Evolutionary conservation across 108 stramenopile genomes (phyloP).

Genomic region (Cyclotella distinguenda): DNA sequence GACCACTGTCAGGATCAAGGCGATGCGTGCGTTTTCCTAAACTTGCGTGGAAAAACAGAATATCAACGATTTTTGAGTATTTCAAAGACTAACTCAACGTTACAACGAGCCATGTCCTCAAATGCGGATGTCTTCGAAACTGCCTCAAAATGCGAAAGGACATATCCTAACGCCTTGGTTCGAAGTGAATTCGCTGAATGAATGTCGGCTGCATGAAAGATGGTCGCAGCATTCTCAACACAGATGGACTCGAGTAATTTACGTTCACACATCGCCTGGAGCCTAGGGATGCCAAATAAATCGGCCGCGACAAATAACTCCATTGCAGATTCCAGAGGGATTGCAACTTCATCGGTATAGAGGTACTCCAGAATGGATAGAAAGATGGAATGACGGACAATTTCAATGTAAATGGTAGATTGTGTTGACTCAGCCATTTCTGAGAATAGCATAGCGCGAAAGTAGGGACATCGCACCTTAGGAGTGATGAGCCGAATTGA

Average conservation of each 20-base stretch:
- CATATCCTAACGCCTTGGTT: slow-evolving; percentile 88
- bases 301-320: slow-evolving; percentile 97
- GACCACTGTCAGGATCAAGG: no score
- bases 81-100: slow-evolving; percentile 97
- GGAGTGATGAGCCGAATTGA: no score
- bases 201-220: slow-evolving; percentile 94
- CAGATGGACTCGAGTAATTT: slow-evolving; percentile 88
- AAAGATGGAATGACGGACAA: slow-evolving; percentile 78
- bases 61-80: slow-evolving; percentile 80
- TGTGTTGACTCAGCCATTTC: slow-evolving; percentile 88
- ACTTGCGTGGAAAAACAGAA: no score
- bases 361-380: slow-evolving; percentile 89
- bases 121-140: slow-evolving; percentile 88
- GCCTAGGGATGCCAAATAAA: slow-evolving; percentile 92
- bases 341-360: slow-evolving; percentile 90
- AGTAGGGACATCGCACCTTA: no score
- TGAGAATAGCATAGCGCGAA: slow-evolving; percentile 86
- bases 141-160: slow-evolving; percentile 92
- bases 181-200: slow-evolving; percentile 87
- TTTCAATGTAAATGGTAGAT: slow-evolving; percentile 63
- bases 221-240: slow-evolving; percentile 92
- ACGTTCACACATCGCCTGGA: slow-evolving; percentile 95
- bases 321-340: slow-evolving; percentile 89
- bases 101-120: slow-evolving; percentile 96
- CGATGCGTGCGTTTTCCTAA: no score